A percentile compares a stretch with the other conserved stretches of the same genome.
Conservation (phyloP, 2,329 filamentous ascomycete genomes). For the Diplodia scrobiculata region DNA sequence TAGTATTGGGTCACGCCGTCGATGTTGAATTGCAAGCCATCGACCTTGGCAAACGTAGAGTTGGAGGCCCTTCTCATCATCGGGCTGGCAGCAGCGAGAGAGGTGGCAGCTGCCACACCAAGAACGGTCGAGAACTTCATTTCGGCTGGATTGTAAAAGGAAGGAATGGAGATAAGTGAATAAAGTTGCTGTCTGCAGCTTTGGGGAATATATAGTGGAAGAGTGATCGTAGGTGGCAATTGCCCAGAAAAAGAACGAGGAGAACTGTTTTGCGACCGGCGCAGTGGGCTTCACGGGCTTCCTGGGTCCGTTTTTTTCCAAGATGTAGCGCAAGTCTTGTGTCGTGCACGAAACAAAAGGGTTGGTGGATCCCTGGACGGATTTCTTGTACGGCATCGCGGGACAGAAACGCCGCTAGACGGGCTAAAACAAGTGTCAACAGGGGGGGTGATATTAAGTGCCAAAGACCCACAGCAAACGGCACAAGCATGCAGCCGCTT, state of each 20-base stretch:
- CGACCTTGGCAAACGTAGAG: constrained; percentile 37
- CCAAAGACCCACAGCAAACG: not conserved
- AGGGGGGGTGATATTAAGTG: constrained; percentile 3
- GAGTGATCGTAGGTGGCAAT: not conserved
- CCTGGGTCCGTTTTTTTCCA: constrained; percentile 19
- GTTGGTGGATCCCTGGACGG: constrained; percentile 5
- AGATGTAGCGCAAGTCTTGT: constrained; percentile 18
- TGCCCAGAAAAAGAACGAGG: not conserved
- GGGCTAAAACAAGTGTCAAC: constrained; percentile 6
- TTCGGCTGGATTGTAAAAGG: constrained; percentile 5
- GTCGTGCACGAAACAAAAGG: not conserved
- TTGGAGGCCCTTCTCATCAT: constrained; percentile 24
- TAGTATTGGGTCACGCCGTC: constrained; percentile 49
- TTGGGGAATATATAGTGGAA: constrained; percentile 10
- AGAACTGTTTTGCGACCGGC: not conserved
- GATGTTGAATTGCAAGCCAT: constrained; percentile 42
- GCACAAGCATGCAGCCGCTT: not conserved
- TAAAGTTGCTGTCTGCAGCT: not conserved
- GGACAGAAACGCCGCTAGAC: constrained; percentile 17
- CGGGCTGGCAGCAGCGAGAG: constrained; percentile 24
- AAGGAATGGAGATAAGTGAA: not conserved
- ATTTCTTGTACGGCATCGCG: constrained; percentile 14
- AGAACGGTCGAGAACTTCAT: constrained; percentile 37
- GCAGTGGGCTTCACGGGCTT: constrained; percentile 8
- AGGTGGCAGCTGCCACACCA: constrained; percentile 33